A percentile compares a stretch with the other conserved stretches of the same genome.
Conservation (phyloP, 2,329 filamentous ascomycete genomes). For the Cordyceps militaris region DNA sequence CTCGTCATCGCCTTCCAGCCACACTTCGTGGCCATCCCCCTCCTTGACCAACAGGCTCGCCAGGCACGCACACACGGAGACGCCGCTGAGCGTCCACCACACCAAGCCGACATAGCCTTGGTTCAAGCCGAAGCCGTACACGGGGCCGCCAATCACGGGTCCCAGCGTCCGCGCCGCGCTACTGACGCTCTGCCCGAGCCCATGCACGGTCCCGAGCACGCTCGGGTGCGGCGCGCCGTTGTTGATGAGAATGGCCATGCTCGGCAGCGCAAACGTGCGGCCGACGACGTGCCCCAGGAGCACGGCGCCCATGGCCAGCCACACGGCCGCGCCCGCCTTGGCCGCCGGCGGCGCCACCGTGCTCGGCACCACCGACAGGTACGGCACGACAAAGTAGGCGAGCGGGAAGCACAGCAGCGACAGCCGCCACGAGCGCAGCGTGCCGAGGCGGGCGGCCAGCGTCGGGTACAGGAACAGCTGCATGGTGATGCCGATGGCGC, state of each 20-base stretch:
- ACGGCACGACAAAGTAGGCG: constrained; percentile 63
- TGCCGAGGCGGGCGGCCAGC: constrained; percentile 60
- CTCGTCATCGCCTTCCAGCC: constrained; percentile 55
- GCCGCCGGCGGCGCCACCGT: constrained; percentile 39
- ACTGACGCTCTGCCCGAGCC: constrained; percentile 50
- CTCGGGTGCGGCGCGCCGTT: constrained; percentile 42
- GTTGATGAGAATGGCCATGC: constrained; percentile 40
- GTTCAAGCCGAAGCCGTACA: constrained; percentile 53
- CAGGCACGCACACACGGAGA: constrained; percentile 42
- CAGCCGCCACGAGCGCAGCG: constrained; percentile 59
- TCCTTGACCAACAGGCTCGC: constrained; percentile 52
- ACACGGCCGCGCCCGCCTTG: constrained; percentile 51
- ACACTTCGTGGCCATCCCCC: constrained; percentile 58
- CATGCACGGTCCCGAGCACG: constrained; percentile 41
- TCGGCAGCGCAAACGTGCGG: constrained; percentile 53
- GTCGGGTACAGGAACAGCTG: constrained; percentile 57
- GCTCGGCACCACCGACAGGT: constrained; percentile 61
- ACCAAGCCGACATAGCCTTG: constrained; percentile 50
- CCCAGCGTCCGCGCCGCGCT: constrained; percentile 54
- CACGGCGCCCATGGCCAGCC: constrained; percentile 56
- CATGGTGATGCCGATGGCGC: constrained; percentile 65
- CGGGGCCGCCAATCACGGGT: constrained; percentile 50
- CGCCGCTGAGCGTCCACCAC: constrained; percentile 48
- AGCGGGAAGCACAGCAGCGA: constrained; percentile 65
- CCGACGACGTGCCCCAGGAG: constrained; percentile 59